phyloP scores from a whole-genome alignment of 345 rosid species.

The Gossypium arboreum region DNA sequence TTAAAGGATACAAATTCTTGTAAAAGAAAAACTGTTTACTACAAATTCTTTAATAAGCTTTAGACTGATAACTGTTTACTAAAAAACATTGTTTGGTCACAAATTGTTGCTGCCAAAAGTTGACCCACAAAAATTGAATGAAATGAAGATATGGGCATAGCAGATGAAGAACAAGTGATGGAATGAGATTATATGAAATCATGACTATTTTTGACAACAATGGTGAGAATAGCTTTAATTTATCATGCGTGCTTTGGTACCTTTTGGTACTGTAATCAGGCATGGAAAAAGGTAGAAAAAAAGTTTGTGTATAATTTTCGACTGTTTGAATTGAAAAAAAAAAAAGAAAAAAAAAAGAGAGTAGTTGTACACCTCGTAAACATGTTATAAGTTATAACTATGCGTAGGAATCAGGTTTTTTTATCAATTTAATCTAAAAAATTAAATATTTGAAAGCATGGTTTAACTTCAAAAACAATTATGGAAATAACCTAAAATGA shows the following conservation, averaged over 20 bases:
- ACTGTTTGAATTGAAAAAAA: background rate
- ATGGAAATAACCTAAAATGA: no score
- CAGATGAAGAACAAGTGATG: background rate
- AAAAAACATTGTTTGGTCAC: background rate
- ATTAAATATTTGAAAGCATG: no score
- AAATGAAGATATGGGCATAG: background rate
- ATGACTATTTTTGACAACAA: background rate
- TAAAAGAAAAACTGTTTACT: background rate
- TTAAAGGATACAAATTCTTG: constrained; percentile 5
- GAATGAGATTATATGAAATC: background rate
- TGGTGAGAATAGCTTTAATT: background rate
- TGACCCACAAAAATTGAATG: background rate
- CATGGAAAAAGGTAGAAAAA: background rate
- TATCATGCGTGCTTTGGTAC: background rate
- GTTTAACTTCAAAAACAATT: no score
- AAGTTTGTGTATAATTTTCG: background rate
- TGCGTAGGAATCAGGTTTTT: background rate
- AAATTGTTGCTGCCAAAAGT: background rate
- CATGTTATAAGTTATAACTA: background rate
- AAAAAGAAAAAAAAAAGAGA: background rate
- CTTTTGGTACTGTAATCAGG: constrained; percentile 6
- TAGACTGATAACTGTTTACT: background rate
- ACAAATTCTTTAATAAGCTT: background rate
- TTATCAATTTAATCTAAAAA: no score
- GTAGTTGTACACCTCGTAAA: constrained; percentile 21